phyloP scores from a whole-genome alignment of 164 flowering plant species.

The Echeveria elegans region DNA sequence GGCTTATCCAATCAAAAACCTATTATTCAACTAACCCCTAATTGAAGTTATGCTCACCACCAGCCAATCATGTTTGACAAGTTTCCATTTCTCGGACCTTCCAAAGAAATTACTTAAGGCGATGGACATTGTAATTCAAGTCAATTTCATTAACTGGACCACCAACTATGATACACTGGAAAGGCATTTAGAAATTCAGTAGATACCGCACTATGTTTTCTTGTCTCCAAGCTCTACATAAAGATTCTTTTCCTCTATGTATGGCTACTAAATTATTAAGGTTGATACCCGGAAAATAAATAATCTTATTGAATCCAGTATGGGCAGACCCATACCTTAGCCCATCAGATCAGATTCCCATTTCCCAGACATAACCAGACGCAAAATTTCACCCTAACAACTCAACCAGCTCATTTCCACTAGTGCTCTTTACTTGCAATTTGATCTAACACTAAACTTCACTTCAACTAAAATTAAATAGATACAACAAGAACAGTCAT shows the following conservation, averaged over 20 bases:
- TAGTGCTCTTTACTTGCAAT: neutral
- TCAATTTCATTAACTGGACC: neutral
- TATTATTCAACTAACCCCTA: neutral
- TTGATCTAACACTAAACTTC: no score
- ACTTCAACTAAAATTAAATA: no score
- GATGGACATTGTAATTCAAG: neutral
- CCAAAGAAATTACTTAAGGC: neutral
- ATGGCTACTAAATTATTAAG: neutral
- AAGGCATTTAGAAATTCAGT: neutral
- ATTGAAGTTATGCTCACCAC: conserved; percentile 2
- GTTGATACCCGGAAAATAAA: neutral
- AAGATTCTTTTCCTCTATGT: neutral
- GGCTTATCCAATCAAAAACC: neutral
- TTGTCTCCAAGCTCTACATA: neutral
- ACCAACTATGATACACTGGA: neutral
- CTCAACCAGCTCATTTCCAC: neutral
- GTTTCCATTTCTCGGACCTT: neutral
- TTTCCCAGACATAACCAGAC: neutral
- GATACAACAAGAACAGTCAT: no score
- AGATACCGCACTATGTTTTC: neutral
- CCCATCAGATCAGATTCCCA: neutral
- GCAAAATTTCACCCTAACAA: neutral
- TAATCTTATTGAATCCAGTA: neutral
- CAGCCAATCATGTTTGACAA: neutral
- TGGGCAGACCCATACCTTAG: conserved; percentile 2